A percentile compares a stretch with the other conserved stretches of the same genome.
Conservation (phyloP, 2,329 filamentous ascomycete genomes). For the Colletotrichum spinosum region DNA sequence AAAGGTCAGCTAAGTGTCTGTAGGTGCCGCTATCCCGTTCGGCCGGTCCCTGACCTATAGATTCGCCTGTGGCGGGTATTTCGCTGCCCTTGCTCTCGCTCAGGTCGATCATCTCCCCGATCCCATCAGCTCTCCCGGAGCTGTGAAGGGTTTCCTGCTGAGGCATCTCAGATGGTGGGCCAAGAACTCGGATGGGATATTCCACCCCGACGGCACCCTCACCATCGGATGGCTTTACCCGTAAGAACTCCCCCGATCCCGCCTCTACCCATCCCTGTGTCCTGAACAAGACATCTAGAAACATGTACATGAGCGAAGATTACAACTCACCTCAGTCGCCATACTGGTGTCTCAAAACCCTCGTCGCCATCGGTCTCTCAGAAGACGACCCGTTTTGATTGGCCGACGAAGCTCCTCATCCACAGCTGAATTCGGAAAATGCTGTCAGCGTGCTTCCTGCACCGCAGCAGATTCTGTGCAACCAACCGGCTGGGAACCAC, state of each 20-base stretch:
- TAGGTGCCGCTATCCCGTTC: slow-evolving; percentile 63
- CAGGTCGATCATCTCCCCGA: slow-evolving; percentile 50
- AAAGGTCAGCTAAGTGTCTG: neutral
- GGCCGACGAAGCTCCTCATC: slow-evolving; percentile 48
- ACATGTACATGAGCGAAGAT: slow-evolving; percentile 67
- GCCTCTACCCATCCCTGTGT: no score
- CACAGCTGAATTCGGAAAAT: slow-evolving; percentile 3
- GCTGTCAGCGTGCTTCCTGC: slow-evolving; percentile 25
- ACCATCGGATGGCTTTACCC: slow-evolving; percentile 56
- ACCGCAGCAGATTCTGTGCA: slow-evolving; percentile 59
- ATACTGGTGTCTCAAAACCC: slow-evolving; percentile 66
- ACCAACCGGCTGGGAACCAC: slow-evolving; percentile 46
- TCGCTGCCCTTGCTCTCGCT: slow-evolving; percentile 57
- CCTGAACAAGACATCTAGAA: slow-evolving; percentile 38
- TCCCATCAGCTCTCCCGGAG: slow-evolving; percentile 51
- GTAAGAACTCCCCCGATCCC: slow-evolving; percentile 33
- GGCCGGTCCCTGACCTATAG: slow-evolving; percentile 63
- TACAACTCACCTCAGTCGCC: slow-evolving; percentile 68
- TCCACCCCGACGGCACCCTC: slow-evolving; percentile 60
- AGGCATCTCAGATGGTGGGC: slow-evolving; percentile 65
- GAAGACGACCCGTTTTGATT: slow-evolving; percentile 58
- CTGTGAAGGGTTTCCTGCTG: slow-evolving; percentile 60
- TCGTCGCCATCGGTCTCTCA: slow-evolving; percentile 54
- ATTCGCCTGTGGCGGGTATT: slow-evolving; percentile 63
- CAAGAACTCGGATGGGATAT: slow-evolving; percentile 53